Evolutionary conservation across 2,329 filamentous ascomycete genomes (phyloP).

Genomic region (Calonectria honghensis): DNA sequence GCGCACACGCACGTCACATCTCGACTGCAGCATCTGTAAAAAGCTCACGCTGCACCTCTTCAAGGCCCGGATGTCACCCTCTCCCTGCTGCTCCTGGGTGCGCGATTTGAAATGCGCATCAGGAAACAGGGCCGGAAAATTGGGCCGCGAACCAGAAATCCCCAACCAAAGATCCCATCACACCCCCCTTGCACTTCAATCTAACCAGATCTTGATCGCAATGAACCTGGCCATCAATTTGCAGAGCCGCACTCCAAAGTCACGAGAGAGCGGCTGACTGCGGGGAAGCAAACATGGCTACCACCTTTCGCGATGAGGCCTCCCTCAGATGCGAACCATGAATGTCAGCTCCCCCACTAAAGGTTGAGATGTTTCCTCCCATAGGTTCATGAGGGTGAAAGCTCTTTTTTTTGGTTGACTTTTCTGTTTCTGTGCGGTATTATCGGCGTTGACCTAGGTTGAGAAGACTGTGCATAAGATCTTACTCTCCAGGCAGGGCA

Average conservation of each 20-base stretch:
- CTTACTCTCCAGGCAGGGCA: not conserved
- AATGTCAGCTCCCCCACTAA: not conserved
- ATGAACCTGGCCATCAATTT: not conserved
- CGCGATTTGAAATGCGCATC: slow-evolving; percentile 12
- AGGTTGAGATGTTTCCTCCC: not conserved
- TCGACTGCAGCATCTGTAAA: not conserved
- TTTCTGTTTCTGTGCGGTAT: not conserved
- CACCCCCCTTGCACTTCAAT: not conserved
- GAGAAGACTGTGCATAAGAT: not conserved
- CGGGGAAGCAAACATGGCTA: not conserved
- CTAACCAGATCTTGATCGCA: not conserved
- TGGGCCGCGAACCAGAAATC: not conserved
- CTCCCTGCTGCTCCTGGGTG: not conserved
- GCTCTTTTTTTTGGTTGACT: not conserved
- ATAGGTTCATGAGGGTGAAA: not conserved
- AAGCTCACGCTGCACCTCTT: not conserved
- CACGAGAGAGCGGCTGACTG: not conserved
- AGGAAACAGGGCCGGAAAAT: not conserved
- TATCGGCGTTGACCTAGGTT: not conserved
- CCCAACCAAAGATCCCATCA: not conserved
- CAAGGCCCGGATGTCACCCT: not conserved
- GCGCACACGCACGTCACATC: not conserved
- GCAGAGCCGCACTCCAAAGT: not conserved
- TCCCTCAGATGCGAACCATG: not conserved
- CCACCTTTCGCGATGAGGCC: not conserved